These are phyloP conservation scores for Trypanosoma cruzi DNA, from an alignment of 208 protist genomes.

Conservation along the genomic window DNA sequence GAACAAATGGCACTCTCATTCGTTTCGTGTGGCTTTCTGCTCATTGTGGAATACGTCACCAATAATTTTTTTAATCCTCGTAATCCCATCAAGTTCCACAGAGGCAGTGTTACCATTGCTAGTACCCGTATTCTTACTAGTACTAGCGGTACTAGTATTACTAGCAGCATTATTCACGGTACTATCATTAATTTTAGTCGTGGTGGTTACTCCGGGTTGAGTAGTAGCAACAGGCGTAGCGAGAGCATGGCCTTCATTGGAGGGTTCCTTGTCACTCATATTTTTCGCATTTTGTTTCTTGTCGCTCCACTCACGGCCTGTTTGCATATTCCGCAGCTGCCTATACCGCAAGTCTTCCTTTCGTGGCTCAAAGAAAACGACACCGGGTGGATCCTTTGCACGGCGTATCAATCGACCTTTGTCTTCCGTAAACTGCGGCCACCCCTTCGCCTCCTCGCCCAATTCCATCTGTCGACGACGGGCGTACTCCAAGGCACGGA, in stretches of 20 bases:
- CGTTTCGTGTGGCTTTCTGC: background rate
- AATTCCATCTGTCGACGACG: constrained; percentile 59
- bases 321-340: constrained; percentile 47
- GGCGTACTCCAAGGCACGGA: constrained; percentile 63
- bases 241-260: background rate
- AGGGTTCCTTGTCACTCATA: background rate
- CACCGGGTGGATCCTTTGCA: constrained; percentile 59
- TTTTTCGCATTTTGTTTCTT: background rate
- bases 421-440: constrained; percentile 58
- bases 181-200: background rate
- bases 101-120: background rate
- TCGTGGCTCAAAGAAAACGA: constrained; percentile 73
- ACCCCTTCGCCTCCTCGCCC: constrained; percentile 56
- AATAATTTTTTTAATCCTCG: background rate
- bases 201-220: background rate
- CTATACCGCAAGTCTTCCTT: constrained; percentile 40
- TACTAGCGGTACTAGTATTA: too few species aligned
- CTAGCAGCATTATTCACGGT: background rate
- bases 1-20: background rate
- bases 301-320: constrained; percentile 24
- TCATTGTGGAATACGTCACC: background rate
- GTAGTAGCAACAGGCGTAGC: background rate
- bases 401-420: constrained; percentile 64
- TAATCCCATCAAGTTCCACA: background rate
- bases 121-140: too few species aligned